A percentile compares a stretch with the other conserved stretches of the same genome.
These are phyloP conservation scores for Sonneratia alba DNA, from an alignment of 345 rosid genomes.

Conservation along the genomic window DNA sequence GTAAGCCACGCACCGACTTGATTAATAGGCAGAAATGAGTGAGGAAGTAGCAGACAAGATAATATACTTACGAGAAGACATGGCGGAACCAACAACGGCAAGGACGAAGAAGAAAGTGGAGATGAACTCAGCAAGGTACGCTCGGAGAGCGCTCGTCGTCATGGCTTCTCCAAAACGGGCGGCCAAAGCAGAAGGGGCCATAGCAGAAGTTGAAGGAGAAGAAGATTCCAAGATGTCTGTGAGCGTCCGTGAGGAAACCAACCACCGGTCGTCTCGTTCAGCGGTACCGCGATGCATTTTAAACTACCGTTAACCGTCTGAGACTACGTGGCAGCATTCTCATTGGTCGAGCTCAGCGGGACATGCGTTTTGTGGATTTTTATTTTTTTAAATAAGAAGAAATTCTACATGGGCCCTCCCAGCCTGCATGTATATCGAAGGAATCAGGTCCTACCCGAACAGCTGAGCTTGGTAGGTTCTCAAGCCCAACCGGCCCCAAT, in stretches of 20 bases:
- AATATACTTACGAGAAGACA: slow-evolving; percentile 40
- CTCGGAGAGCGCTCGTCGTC: slow-evolving; percentile 44
- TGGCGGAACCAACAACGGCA: slow-evolving; percentile 73
- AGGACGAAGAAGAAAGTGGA: slow-evolving; percentile 83
- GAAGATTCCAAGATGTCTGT: not conserved
- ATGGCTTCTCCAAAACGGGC: slow-evolving; percentile 39
- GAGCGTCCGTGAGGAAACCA: not conserved
- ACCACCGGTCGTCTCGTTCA: not conserved
- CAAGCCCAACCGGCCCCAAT: too few species aligned
- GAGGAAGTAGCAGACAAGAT: not conserved
- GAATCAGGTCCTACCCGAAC: too few species aligned
- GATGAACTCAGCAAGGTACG: slow-evolving; percentile 81
- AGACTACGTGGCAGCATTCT: not conserved
- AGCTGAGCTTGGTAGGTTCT: too few species aligned
- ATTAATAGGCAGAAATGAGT: not conserved
- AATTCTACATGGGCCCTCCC: not conserved
- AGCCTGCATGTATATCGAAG: too few species aligned
- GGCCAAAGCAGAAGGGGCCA: slow-evolving; percentile 40
- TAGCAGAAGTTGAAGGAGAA: not conserved
- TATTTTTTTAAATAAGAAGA: not conserved
- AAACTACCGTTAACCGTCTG: not conserved
- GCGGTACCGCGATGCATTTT: not conserved
- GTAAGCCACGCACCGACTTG: not conserved
- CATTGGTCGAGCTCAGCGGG: not conserved
- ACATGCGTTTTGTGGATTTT: too few species aligned